These are phyloP conservation scores for Acer yangbiense DNA, from an alignment of 345 rosid genomes.

Conservation along the genomic window DNA sequence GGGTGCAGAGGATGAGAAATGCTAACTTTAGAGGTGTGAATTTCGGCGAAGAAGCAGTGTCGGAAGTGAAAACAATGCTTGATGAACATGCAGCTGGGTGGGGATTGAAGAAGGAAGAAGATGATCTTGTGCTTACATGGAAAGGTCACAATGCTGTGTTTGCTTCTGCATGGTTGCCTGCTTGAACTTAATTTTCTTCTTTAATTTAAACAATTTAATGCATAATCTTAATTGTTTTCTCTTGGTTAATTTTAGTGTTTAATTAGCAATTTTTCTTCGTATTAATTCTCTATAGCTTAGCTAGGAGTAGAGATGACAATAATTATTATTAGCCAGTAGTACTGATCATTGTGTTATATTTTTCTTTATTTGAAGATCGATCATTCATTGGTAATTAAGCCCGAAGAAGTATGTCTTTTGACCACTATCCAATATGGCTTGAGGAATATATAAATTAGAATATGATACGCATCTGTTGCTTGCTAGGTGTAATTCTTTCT, in stretches of 20 bases:
- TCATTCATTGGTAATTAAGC: no score
- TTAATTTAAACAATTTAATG: background rate
- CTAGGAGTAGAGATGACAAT: background rate
- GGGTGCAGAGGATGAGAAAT: conserved; percentile 77
- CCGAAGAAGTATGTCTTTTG: no score
- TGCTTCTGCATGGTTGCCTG: conserved; percentile 82
- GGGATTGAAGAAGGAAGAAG: conserved; percentile 87
- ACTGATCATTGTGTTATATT: no score
- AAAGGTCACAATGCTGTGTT: conserved; percentile 93
- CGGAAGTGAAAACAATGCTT: conserved; percentile 75
- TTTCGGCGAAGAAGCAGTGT: conserved; percentile 55
- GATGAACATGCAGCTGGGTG: conserved; percentile 93
- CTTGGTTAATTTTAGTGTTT: background rate
- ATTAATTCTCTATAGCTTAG: background rate
- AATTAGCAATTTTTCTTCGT: no score
- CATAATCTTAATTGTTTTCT: background rate
- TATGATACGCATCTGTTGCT: no score
- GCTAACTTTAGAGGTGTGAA: conserved; percentile 52
- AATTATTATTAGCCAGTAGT: background rate
- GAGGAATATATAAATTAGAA: no score
- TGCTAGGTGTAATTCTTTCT: no score
- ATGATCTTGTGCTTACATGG: conserved; percentile 87
- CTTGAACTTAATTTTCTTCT: conserved; percentile 19
- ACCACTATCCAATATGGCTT: no score
- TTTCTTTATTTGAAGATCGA: no score